Conservation (phyloP, 1,284 basidiomycete genomes). For the Tilletia setariae region DNA sequence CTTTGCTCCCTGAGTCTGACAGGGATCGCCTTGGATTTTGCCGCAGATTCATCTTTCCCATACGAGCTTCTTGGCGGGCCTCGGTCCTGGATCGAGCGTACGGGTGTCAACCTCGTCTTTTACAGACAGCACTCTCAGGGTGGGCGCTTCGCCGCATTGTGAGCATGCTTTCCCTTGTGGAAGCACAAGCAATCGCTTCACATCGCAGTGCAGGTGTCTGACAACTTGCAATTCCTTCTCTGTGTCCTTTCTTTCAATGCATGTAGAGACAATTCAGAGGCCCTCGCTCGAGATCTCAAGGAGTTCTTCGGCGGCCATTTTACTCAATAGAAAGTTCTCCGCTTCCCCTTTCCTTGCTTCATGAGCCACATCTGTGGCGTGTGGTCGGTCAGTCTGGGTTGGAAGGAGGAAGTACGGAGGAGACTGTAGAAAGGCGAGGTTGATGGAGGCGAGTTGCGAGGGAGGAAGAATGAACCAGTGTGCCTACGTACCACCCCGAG, state of each 20-base stretch:
- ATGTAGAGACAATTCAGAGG: conserved; percentile 12
- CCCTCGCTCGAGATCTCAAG: conserved; percentile 15
- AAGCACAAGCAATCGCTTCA: not conserved
- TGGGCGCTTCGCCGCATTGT: conserved; percentile 44
- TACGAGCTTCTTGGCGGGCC: conserved; percentile 33
- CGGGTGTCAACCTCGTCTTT: conserved; percentile 28
- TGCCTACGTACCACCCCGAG: too few relatives aligned
- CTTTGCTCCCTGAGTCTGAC: not conserved
- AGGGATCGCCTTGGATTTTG: too few relatives aligned
- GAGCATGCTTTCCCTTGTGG: conserved; percentile 16
- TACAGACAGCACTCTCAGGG: conserved; percentile 35
- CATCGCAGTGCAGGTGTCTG: not conserved
- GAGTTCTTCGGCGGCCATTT: too few relatives aligned
- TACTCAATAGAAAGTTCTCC: too few relatives aligned
- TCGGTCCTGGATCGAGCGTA: conserved; percentile 27
- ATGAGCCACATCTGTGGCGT: too few relatives aligned
- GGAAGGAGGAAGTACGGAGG: too few relatives aligned
- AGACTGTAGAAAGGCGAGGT: too few relatives aligned
- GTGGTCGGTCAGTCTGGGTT: too few relatives aligned
- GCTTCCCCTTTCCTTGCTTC: too few relatives aligned
- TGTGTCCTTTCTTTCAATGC: not conserved
- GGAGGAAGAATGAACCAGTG: too few relatives aligned
- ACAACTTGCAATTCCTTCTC: too few relatives aligned
- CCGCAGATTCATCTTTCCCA: conserved; percentile 25
- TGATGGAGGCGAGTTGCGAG: too few relatives aligned